Conservation (phyloP, 139 green algal species). For the Edaphochlamys debaryana region DNA sequence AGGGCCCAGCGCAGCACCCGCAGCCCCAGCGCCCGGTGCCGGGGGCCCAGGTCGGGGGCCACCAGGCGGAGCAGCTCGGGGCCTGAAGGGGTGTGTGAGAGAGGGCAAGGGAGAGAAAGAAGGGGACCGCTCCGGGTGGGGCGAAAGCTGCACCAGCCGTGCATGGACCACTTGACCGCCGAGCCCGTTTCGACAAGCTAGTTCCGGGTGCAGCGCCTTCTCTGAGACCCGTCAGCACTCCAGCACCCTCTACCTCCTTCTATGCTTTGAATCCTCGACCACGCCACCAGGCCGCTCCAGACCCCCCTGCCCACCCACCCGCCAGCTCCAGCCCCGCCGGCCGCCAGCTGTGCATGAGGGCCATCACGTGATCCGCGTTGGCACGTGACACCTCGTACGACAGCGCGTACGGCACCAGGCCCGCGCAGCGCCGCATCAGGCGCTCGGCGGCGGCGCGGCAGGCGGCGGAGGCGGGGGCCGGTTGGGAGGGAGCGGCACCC, state of each 20-base stretch:
- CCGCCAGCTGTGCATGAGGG: conserved; percentile 16
- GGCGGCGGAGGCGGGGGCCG: not conserved
- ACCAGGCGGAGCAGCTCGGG: conserved; percentile 18
- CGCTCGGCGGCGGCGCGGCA: not conserved
- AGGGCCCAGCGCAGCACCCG: conserved; percentile 20
- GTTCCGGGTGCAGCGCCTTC: too few relatives aligned
- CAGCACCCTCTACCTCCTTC: too few relatives aligned
- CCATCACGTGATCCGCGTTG: conserved; percentile 15
- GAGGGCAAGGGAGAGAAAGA: not conserved
- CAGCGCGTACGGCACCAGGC: not conserved
- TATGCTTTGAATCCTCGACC: too few relatives aligned
- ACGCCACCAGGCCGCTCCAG: not conserved
- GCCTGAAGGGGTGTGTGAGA: not conserved
- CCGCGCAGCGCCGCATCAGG: conserved; percentile 12
- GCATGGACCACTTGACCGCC: too few relatives aligned
- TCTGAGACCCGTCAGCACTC: too few relatives aligned
- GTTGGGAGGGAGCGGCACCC: too few relatives aligned
- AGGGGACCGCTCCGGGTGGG: too few relatives aligned
- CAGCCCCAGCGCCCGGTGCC: not conserved
- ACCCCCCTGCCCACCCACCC: not conserved
- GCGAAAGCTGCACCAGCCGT: too few relatives aligned
- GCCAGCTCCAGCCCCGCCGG: not conserved
- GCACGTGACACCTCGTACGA: not conserved
- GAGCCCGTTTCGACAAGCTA: too few relatives aligned
- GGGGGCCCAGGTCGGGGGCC: not conserved